These are phyloP conservation scores for Diaporthe batatas DNA, from an alignment of 2,329 filamentous ascomycete genomes.

Conservation along the genomic window DNA sequence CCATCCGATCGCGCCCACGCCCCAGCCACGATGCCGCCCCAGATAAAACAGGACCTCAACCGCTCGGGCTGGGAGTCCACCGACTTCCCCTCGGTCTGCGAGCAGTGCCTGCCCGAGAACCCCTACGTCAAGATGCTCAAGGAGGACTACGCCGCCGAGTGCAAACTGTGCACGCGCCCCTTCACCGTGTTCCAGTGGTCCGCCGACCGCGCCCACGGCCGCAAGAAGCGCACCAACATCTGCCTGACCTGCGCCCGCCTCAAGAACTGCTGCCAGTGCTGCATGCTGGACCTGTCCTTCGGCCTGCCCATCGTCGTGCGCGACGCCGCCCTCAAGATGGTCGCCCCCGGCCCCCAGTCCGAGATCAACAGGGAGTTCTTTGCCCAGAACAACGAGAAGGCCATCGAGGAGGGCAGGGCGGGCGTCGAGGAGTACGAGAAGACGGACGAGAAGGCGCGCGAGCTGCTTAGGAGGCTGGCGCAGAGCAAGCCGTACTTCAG, in stretches of 20 bases:
- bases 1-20: conserved; percentile 6
- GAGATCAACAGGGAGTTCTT: conserved; percentile 98
- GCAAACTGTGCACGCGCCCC: conserved; percentile 90
- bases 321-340: conserved; percentile 97
- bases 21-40: conserved; percentile 77
- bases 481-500: conserved; percentile 96
- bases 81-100: conserved; percentile 89
- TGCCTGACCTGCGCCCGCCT: conserved; percentile 96
- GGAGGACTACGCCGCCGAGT: conserved; percentile 92
- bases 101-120: conserved; percentile 95
- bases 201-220: conserved; percentile 85
- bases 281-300: conserved; percentile 97
- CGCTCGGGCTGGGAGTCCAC: conserved; percentile 96
- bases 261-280: conserved; percentile 99
- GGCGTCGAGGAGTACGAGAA: conserved; percentile 93
- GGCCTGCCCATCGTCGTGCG: conserved; percentile 94
- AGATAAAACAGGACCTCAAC: conserved; percentile 97
- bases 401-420: conserved; percentile 91
- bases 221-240: conserved; percentile 94
- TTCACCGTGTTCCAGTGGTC: conserved; percentile 98
- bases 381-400: conserved; percentile 95
- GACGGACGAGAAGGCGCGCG: conserved; percentile 95
- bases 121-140: conserved; percentile 99
- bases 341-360: conserved; percentile 91
- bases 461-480: conserved; percentile 85